Conservation (phyloP, 768 basidiomycete species). For the Chalciporus pseudorubinellus region DNA sequence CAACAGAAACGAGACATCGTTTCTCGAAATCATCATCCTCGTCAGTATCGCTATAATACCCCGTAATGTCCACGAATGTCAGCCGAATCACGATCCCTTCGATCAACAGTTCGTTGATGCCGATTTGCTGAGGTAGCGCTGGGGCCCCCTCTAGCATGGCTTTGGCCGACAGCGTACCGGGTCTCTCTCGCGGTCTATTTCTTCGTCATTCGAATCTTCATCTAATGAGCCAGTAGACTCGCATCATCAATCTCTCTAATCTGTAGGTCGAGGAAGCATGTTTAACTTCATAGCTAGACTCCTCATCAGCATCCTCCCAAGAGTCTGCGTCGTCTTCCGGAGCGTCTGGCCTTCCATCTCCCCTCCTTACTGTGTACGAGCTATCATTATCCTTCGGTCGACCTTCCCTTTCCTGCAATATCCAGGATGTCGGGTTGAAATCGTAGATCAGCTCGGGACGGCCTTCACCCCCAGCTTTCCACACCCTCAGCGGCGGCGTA, state of each 20-base stretch:
- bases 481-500: constrained; percentile 10
- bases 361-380: background rate
- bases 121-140: background rate
- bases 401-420: background rate
- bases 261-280: too few relatives aligned
- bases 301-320: background rate
- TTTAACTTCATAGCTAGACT: background rate
- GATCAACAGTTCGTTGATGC: constrained; percentile 4
- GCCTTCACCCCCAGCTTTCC: constrained; percentile 2
- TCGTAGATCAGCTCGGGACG: constrained; percentile 5
- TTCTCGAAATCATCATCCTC: background rate
- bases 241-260: background rate
- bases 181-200: background rate
- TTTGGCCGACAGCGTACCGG: background rate
- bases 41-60: background rate
- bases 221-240: background rate
- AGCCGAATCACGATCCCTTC: constrained; percentile 3
- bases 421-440: constrained; percentile 1
- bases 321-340: background rate
- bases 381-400: background rate
- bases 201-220: background rate
- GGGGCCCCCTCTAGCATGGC: background rate
- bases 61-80: background rate
- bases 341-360: background rate
- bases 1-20: background rate